Base-by-base conservation (phyloP, 2,329 filamentous ascomycete species). In the Trichoderma endophyticum region DNA sequence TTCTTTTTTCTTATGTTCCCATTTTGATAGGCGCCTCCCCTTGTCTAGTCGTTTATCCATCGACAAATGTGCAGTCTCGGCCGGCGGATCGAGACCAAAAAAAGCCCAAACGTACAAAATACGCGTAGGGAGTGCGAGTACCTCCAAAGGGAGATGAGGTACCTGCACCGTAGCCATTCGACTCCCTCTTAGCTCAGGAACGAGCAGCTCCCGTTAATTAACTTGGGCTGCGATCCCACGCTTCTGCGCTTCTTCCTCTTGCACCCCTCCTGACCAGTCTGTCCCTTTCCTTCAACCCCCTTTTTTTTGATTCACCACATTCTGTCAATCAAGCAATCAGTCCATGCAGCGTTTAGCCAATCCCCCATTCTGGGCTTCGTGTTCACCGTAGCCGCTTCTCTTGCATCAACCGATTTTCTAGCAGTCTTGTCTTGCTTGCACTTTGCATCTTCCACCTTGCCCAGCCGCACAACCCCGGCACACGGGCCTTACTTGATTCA, bases 401-500 rank as follows among this genome's bases (percentile, higher is more conserved):
- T 43, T 39, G 24, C 51, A 28, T 34, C 36, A 14, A 14, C 34
- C 48, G 43, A 21, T 14, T 67, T 43, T 57, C 39, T 51, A 51
- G 48, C 64, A 43, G 15, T 30, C 14, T 34, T 21, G 21, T 56
- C 21, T 60, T 12, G 24, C 34, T 70, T 43, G 3, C 36, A 7
- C 26, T 63, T n/a, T 70, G 24, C 39, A 34, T 39, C 66, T 21
- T 61, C 61, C 43, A 28, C 57, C 36, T 60, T 30, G 57, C 66
- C 56, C 66, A 69, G 65, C 67, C 67, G 39, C 39, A 62, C 57
- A 26, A 70, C 57, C 67, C 67, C 67, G 67, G 67, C 18, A 61
- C 39, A 54, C 39, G 30, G 57, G 39, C 67, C 67, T 70, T 70
- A 70, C 67, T 70, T 70, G 67, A 70, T 70, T 70, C 67, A 70